A percentile compares a stretch with the other conserved stretches of the same genome.
Conservation (phyloP, 345 rosid genomes). For the Garcia nutans region DNA sequence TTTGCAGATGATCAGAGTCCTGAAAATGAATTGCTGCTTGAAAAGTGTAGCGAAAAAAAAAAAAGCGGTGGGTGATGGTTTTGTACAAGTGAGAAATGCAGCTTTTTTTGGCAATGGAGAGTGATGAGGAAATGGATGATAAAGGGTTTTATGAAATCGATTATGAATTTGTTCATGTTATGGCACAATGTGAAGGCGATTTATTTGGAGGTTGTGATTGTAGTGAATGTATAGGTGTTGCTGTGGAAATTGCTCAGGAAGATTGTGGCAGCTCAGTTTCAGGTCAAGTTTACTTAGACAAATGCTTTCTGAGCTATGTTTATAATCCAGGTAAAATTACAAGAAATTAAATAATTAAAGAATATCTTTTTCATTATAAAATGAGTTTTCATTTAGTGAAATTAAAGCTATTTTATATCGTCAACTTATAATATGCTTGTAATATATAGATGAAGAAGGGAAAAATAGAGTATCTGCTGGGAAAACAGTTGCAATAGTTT, state of each 20-base stretch:
- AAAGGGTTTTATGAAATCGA: slow-evolving; percentile 42
- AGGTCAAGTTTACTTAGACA: slow-evolving; percentile 55
- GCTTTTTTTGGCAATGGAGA: slow-evolving; percentile 51
- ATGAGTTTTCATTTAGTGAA: background rate
- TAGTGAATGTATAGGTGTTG: slow-evolving; percentile 56
- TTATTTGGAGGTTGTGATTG: slow-evolving; percentile 48
- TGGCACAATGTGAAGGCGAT: slow-evolving; percentile 68
- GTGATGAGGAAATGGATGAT: slow-evolving; percentile 34
- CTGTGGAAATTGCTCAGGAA: slow-evolving; percentile 43
- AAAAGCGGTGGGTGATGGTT: slow-evolving; percentile 37
- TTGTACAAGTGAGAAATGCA: slow-evolving; percentile 43
- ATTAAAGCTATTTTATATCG: too few relatives aligned
- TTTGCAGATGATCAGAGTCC: slow-evolving; percentile 2
- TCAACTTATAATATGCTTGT: background rate
- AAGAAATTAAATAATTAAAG: too few relatives aligned
- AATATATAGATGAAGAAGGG: background rate
- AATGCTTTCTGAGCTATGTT: slow-evolving; percentile 52
- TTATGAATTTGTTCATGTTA: slow-evolving; percentile 40
- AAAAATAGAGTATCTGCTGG: slow-evolving; percentile 15
- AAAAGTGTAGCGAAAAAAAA: slow-evolving; percentile 42
- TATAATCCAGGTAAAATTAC: slow-evolving; percentile 31
- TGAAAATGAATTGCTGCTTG: slow-evolving; percentile 42
- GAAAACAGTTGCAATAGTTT: slow-evolving; percentile 52
- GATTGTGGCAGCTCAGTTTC: slow-evolving; percentile 49
- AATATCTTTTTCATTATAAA: too few relatives aligned